Base-by-base conservation (phyloP, 805 yeast genomes). In the Ogataea neopini region DNA sequence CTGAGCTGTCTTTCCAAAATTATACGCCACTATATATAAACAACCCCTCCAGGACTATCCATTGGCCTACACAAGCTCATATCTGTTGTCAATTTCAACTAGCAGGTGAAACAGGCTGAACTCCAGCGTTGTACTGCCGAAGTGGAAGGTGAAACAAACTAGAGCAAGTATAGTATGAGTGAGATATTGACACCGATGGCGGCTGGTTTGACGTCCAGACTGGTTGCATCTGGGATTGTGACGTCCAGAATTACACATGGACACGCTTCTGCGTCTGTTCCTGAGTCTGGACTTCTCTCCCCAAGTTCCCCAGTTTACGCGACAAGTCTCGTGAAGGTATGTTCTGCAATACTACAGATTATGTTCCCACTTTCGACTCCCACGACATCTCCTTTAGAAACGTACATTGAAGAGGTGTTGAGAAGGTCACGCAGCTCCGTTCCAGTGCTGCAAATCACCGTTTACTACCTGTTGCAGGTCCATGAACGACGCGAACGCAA, bases 371-470 rank as follows among this genome's bases (percentile, higher is more conserved):
- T 30, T 20, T 30, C 42, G 6, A 37, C 32, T 23, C 15, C 41
- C 5, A 17, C 48, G 10, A 37, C 40, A 18, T 26, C 37, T 19
- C 43, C 23, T n/a, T 39, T 51, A 9, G 48, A 51, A 11, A 17
- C 23, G 38, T 76, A 66, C 48, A 59, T 76, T 39, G 64, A 63
- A 28, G 77, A 75, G 56, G 69, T 77, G 34, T 56, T 77, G 54
- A 66, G 64, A 49, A 47, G 83, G 43, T 81, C 88, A 13, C 76
- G 80, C 49, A 75, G 86, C 35, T 78, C 86, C 13, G 74, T 77
- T 49, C 73, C 81, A 33, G 76, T 84, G 2, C 73, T 88, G 50
- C 88, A 84, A 56, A 75, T 85, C 36, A 77, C 89, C 4, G 70
- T 88, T 47, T 85, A 72, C 63, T 88, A 87, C 62, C 56, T 86